Evolutionary conservation across 2,329 filamentous ascomycete genomes (phyloP), one percentile per base, ranked within the genome.

Genomic region (Akanthomyces dipterigenus): DNA sequence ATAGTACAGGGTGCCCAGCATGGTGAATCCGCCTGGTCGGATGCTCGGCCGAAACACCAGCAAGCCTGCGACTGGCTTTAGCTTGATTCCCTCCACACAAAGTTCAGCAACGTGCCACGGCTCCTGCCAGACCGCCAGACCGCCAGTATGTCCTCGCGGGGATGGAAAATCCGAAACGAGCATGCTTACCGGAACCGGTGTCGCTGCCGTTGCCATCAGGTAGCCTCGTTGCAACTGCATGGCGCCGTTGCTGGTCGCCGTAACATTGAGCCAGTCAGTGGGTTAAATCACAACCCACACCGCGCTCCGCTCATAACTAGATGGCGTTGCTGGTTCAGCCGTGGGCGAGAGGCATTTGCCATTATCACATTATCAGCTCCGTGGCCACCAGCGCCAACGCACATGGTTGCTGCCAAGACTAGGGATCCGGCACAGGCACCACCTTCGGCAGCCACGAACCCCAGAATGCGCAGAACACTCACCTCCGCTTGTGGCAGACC

Each of bases 331-430:
- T 20, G 28, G 45, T 2, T 20, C 9, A 45, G 36, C 46, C 36
- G 56, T 18, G 24, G 9, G 8, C 3, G 54, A 56, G 49, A 56
- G 36, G 36, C 36, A 38, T 38, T 38, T 38, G 36, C 36, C 36
- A 38, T 8, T 38, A 16, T 38, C 14, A 38, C 42, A 28, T 36
- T 4, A 31, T 28, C 38, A 49, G 31, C 43, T 36, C 40, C 40
- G 7, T 34, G 31, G 31, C 31, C 31, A 34, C 31, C 16, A 46
- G 49, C 40, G 58, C 58, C 58, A 60, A 28, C 58, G 58, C 58
- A 60, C 58, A 54, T 40, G 40, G 40, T 60, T 36, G 58, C 50
- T 34, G 58, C 58, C 58, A 60, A 60, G 58, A 55, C 58, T 42
- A 60, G 49, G 50, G 58, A 54, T 28, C 58, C 56, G 56, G 56